Evolutionary conservation across 768 basidiomycete genomes (phyloP).

Genomic region (Lactifluus piperatus): DNA sequence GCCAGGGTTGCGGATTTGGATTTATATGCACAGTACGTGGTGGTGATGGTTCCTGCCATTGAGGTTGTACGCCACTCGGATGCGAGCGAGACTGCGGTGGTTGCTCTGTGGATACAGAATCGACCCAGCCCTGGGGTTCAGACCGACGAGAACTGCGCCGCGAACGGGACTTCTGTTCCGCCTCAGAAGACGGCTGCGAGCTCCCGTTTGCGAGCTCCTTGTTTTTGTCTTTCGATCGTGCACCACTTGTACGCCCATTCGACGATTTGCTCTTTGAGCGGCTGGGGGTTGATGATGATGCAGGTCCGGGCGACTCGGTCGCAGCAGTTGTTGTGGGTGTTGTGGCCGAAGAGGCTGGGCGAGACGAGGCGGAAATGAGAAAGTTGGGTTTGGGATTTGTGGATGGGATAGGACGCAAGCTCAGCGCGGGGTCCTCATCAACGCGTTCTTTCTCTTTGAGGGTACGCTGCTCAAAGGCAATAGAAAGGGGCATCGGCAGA

Average conservation of each 20-base stretch:
- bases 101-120: not conserved
- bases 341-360: constrained; percentile 8
- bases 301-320: not conserved
- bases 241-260: constrained; percentile 9
- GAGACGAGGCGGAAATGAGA: not conserved
- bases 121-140: constrained; percentile 8
- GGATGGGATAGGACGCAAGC: not conserved
- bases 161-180: constrained; percentile 2
- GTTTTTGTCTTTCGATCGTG: constrained; percentile 16
- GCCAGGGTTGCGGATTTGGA: constrained; percentile 12
- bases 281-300: not conserved
- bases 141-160: constrained; percentile 18
- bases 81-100: not conserved
- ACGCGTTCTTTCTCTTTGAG: constrained; percentile 18
- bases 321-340: constrained; percentile 2
- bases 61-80: not conserved
- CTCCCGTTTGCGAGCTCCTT: constrained; percentile 9
- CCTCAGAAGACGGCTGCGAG: not conserved
- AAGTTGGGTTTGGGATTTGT: constrained; percentile 6
- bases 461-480: constrained; percentile 13
- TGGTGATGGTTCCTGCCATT: constrained; percentile 2
- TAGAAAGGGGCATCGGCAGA: constrained; percentile 11
- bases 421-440: constrained; percentile 20
- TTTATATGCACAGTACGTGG: constrained; percentile 4
- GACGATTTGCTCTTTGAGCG: constrained; percentile 10